Base-by-base conservation (phyloP, 1,284 basidiomycete species). In the Cryptococcus sp. region DNA sequence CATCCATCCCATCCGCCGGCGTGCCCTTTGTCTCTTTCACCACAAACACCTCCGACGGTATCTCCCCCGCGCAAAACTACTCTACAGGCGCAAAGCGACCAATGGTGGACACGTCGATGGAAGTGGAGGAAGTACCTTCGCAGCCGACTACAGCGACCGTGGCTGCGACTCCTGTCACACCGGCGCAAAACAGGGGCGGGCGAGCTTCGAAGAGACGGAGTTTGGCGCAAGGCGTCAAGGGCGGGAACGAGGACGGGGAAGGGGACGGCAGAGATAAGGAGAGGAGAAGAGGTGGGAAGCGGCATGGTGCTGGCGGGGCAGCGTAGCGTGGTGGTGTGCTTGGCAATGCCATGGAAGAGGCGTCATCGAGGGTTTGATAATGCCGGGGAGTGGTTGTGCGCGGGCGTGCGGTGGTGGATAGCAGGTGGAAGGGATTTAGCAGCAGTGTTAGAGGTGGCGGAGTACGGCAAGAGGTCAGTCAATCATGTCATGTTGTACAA, bases 201-300 rank as follows among this genome's bases (percentile, higher is more conserved):
- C 53, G 66, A 47, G 45, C 64, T n/a, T 39, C 59, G 17, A 69
- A 70, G 59, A 52, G 68, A 35, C 47, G 68, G 45, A 70, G 62
- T 55, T 8, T 70, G 42, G 65, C 62, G 16, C 45, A 27, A 15
- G 47, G 46, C 16, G 20, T 56, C 39, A 27, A 46, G 11, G 50
- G 19, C 11, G 52, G 58, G 27, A 47, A 50, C 22, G 50, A 56
- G 7, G 56, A 57, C 41, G 44, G 5, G 16, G 54, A 44, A 20
- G 57, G 47, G 16, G 53, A 59, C 20, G 56, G 47, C 5, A 57
- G 47, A 15, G 60, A 59, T 16, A 52, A 57, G 49, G 60, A 62
- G 27, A 57, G 52, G 48, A 48, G 59, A 27, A 59, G 50, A 57
- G 58, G 61, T 6, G 48, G 61, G 13, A 58, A 60, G 41, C 47